phyloP scores from a whole-genome alignment of 2,329 filamentous ascomycete genomes.

The Epichloe gansuensis region DNA sequence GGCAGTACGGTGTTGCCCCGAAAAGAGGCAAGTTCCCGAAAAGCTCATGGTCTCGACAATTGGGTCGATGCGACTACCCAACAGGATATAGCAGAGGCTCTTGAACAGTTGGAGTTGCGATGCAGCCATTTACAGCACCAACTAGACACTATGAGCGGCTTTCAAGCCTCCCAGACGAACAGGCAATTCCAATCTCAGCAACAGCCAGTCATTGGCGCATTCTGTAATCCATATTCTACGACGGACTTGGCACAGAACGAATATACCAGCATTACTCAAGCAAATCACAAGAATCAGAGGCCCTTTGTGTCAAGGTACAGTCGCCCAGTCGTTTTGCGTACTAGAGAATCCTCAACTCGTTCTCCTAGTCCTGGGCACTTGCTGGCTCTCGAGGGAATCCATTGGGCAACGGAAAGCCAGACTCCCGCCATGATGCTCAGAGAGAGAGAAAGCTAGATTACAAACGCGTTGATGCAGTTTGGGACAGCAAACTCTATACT shows the following conservation, averaged over 20 bases:
- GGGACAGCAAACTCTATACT: slow-evolving; percentile 36
- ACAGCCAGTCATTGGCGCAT: not conserved
- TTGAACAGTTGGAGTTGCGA: slow-evolving; percentile 4
- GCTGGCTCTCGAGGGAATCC: not conserved
- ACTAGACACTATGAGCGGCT: not conserved
- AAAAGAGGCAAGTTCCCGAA: not conserved
- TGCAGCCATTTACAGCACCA: slow-evolving; percentile 2
- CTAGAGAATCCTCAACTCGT: not conserved
- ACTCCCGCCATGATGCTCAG: not conserved
- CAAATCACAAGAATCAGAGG: not conserved
- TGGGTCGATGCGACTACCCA: not conserved
- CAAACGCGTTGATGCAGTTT: slow-evolving; percentile 42
- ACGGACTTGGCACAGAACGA: not conserved
- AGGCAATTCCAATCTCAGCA: not conserved
- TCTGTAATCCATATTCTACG: not conserved
- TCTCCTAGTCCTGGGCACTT: not conserved
- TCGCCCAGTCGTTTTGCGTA: not conserved
- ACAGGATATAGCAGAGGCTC: not conserved
- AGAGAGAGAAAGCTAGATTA: slow-evolving; percentile 23
- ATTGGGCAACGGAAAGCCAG: not conserved
- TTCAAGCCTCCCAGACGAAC: not conserved
- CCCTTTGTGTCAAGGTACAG: not conserved
- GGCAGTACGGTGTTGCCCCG: not conserved
- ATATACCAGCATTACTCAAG: not conserved
- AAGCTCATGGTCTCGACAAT: not conserved